phyloP scores from a whole-genome alignment of 2,329 filamentous ascomycete genomes.

The Apiospora malaysiana region DNA sequence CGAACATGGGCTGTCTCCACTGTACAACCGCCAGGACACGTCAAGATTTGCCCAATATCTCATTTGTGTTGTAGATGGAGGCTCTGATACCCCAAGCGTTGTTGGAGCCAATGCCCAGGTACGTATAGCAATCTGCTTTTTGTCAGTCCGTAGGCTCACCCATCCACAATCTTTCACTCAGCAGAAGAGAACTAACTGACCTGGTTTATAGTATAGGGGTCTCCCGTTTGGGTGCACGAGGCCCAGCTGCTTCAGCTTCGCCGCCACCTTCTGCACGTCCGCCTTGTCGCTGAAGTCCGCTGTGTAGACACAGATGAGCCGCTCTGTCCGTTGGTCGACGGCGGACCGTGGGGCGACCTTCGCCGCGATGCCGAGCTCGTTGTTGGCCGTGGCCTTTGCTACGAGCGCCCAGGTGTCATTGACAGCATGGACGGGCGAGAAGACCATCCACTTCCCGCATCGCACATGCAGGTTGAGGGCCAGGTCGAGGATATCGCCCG shows the following conservation, averaged over 20 bases:
- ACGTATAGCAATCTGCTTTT: conserved; percentile 67
- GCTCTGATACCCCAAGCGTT: conserved; percentile 69
- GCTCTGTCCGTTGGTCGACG: conserved; percentile 47
- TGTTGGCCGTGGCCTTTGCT: conserved; percentile 69
- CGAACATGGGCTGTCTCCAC: neutral
- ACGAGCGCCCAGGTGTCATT: conserved; percentile 70
- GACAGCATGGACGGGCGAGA: conserved; percentile 59
- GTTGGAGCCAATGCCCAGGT: conserved; percentile 64
- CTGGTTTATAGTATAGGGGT: conserved; percentile 79
- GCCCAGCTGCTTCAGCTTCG: conserved; percentile 65
- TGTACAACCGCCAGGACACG: neutral
- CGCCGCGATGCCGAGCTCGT: conserved; percentile 72
- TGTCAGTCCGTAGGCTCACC: conserved; percentile 1
- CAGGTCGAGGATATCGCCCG: conserved; percentile 62
- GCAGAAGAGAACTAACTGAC: conserved; percentile 52
- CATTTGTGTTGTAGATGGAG: conserved; percentile 58
- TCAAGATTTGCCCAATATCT: conserved; percentile 41
- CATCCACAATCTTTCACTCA: neutral
- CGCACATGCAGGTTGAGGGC: conserved; percentile 65
- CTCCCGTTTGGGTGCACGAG: conserved; percentile 56
- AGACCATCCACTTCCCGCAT: conserved; percentile 83
- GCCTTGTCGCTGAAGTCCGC: conserved; percentile 71
- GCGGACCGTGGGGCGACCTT: conserved; percentile 71
- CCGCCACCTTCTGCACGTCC: conserved; percentile 73
- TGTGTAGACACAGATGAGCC: conserved; percentile 81